Conservation (phyloP, 352 stramenopile species). For the Phytophthora fragariae region DNA sequence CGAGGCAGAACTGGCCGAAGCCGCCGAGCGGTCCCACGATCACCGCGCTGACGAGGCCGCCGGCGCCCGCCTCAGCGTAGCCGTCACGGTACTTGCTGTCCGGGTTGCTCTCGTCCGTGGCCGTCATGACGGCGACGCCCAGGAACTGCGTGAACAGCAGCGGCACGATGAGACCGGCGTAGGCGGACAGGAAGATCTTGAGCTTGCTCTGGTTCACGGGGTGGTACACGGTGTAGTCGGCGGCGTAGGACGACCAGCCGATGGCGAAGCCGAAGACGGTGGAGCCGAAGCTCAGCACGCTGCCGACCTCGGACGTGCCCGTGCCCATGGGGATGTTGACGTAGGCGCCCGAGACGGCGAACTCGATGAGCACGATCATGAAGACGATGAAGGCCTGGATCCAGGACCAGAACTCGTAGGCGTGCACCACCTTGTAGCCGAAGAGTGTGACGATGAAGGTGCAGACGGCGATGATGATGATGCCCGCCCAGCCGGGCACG, state of each 20-base stretch:
- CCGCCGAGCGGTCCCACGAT: slow-evolving; percentile 45
- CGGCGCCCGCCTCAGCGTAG: slow-evolving; percentile 41
- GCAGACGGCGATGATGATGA: slow-evolving; percentile 53
- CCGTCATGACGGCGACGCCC: slow-evolving; percentile 46
- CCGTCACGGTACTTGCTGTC: slow-evolving; percentile 42
- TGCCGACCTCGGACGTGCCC: slow-evolving; percentile 42
- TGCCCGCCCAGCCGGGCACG: slow-evolving; percentile 51
- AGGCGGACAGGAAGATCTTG: slow-evolving; percentile 58
- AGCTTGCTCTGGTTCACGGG: slow-evolving; percentile 48
- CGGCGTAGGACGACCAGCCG: slow-evolving; percentile 47
- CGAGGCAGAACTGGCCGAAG: slow-evolving; percentile 54
- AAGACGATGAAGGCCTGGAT: slow-evolving; percentile 58
- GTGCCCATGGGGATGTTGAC: slow-evolving; percentile 54
- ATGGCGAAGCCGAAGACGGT: slow-evolving; percentile 52
- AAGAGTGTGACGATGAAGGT: slow-evolving; percentile 60
- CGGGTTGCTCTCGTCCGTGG: slow-evolving; percentile 43
- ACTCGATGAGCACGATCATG: slow-evolving; percentile 52
- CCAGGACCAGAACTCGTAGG: slow-evolving; percentile 65
- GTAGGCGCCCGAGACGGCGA: slow-evolving; percentile 49
- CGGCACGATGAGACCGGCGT: slow-evolving; percentile 50
- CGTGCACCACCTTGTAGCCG: slow-evolving; percentile 57
- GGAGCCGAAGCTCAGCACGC: slow-evolving; percentile 46
- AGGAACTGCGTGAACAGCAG: slow-evolving; percentile 54
- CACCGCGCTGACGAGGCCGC: slow-evolving; percentile 47
- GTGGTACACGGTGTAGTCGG: slow-evolving; percentile 62